Base-by-base conservation (phyloP, 2,329 filamentous ascomycete genomes). In the Monosporascus sp. region DNA sequence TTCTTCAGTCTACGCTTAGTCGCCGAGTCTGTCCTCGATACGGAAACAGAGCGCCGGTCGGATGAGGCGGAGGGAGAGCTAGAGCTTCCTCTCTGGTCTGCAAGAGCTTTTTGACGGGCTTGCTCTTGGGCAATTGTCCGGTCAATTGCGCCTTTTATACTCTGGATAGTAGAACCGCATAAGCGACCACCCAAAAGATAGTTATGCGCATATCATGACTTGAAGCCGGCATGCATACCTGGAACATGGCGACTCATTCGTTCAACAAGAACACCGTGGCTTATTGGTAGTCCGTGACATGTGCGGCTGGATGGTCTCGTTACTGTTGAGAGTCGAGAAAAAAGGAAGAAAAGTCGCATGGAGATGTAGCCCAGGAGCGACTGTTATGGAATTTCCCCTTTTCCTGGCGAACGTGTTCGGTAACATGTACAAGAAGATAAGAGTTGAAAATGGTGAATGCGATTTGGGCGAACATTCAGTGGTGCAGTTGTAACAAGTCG, bases 121-220 rank as follows among this genome's bases (percentile, higher is more conserved):
- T 96, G 90, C 73, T 97, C 92, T 74, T 96, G 90, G 64, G 90
- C 89, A 65, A 97, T 94, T 64, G 87, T 87, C 63, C 85, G 85
- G 69, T 96, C 89, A 69, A 96, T 90, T 55, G 88, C 88, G 64
- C 87, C 89, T 74, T 90, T 89, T 63, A 96, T 77, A 76, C 89
- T 83, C 88, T 94, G 67, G 17, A 55, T 38, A 49, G 18, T 37
- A 20, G 44, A 27, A 20, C n/a, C 35, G 39, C 37, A 46, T 39
- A 50, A 35, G 31, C 11, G 11, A 14, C 31, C 2, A 35, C 11
- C 31, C 31, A 3, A 35, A 35, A 11, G 31, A 35, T 4, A 14
- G 31, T 35, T 35, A 31, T 35, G 31, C 31, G 11, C 31, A 35
- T 35, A 35, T 35, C 31, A n/a, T 31, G 35, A 11, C 45, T 24